Base-by-base conservation (phyloP, 768 basidiomycete genomes). In the Amanita molliuscula region DNA sequence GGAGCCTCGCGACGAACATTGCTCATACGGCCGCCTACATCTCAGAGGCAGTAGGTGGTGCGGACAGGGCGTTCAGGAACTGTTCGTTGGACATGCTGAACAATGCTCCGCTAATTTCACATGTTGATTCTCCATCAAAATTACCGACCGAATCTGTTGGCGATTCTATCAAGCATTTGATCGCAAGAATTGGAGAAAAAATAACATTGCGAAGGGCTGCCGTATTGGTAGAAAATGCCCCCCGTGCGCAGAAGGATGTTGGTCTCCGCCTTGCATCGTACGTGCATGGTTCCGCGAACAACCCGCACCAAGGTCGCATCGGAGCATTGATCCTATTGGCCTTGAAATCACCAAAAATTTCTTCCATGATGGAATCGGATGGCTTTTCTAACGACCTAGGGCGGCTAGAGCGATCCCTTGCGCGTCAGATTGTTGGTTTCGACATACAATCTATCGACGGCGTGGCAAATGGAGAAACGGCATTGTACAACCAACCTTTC, bases 341-440 rank as follows among this genome's bases (percentile, higher is more conserved):
- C 16, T 59, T 85, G 47, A 71, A 75, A 54, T 71, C 82, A 18
- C 62, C 71, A 49, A 57, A 68, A 48, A 63, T 85, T 42, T 51
- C 68, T 33, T 59, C 65, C 23, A 59, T 75, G 53, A 61, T 82
- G 40, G 64, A 63, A 13, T 71, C 74, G 2, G 62, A 73, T 43
- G 60, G 60, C n/a, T 82, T 84, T 57, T 65, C 69, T 23, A 62
- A 67, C n/a, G 78, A 85, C 34, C 66, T 88, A 15, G 69, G 70
- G 28, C 72, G 73, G 37, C 70, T 95, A 11, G 81, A 86, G 56
- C 80, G 88, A 20, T 77, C 84, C 2, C 54, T 95, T n/a, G 85
- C 84, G 8, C 76, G 90, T 36, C 93, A 95, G 65, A 82, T 91
- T 45, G 80, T 81, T 18, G 93, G 91, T 2, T 84, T 93, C 60